Evolutionary conservation across 495 filamentous ascomycete genomes (phyloP), one percentile per base, ranked within the genome.

Genomic region (Glutinoglossum americanum): DNA sequence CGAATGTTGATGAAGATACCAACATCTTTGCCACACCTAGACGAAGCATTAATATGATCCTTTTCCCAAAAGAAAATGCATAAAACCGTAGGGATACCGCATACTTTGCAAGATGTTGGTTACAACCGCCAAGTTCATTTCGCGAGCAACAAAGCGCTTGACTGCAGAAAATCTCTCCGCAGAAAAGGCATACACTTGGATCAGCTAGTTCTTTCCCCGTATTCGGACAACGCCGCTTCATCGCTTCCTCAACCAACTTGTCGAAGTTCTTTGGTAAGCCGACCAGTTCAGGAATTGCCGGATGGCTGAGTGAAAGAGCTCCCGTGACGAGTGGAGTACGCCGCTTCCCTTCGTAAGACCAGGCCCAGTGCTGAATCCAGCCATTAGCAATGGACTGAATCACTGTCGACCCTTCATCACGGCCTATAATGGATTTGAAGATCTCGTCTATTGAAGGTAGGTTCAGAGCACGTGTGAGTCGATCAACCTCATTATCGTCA

Each of bases 1-100:
- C 89, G 81, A 64, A 99, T 92, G 67, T 94, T 94, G 69, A 99
- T 84, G 71, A 89, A 97, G 27, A 96, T 68, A 21, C 93, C 92
- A 27, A 92, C 80, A 63, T 87, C 84, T 59, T 81, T 81, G 62
- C 90, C 87, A 68, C 92, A 97, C 62, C 87, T 94, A 59, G 19
- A 47, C 37, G 21, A 56, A 25, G 19, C 27, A 21, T 44, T 13
- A 53, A 21, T 54, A 54, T 35, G 17, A 56, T 19, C 1, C 26
- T 55, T 25, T 7, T 15, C 35, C 32, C 25, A 3, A 7, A 28
- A 13, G 23, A 15, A 1, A 39, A 55, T 10, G 27, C 19, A 9
- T 35, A 27, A 57, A 17, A 0, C 11, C 11, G 39, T 41, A 44
- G 41, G 54, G 27, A 19, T 55, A 60, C 53, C 54, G 79, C 82